Evolutionary conservation across 2,329 filamentous ascomycete species (phyloP), one percentile per base, ranked within the genome.

Genomic region (Colletotrichum incanum): DNA sequence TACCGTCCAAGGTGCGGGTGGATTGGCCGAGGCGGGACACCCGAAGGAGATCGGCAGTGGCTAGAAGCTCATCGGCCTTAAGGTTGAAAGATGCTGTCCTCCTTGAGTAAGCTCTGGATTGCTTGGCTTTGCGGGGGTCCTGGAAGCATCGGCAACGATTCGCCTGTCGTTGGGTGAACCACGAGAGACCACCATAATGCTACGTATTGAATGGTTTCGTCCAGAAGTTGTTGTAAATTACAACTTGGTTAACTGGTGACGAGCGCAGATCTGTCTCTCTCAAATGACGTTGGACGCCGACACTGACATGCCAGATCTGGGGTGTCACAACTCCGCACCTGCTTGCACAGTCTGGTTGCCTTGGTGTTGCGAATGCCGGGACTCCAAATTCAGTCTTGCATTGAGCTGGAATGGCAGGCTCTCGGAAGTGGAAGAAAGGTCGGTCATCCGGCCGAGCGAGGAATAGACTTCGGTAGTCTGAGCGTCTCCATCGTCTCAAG

Each of bases 41-140:
- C 70, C 70, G 66, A 73, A 43, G 49, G 60, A 28, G 70, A 73
- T 73, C 70, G 60, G 67, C 70, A 55, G 52, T 69, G 70, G 70
- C 66, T 45, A 56, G 70, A 73, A 66, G 66, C 66, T 26, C 60
- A 60, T 71, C 66, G 70, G 58, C 70, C 55, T 65, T 34, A 31
- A 16, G 26, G 18, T 61, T 47, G 52, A 64, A 63, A 37, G 65
- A n/a, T 49, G 39, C 49, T 43, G 45, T 45, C 28, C 61, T 50
- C 9, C 14, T n/a, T 5, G 43, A 50, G 59, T 49, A 50, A 37
- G 56, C 58, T 52, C 31, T 50, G 59, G 23, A 55, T 45, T 62
- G 52, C 66, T 71, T 61, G 70, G 66, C 70, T 70, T 59, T 70
- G 54, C 65, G 66, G 70, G 69, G 70, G 66, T 67, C 56, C 50